Evolutionary conservation across 331 rosid genomes (phyloP), one percentile per base, ranked within the genome.

Genomic region (Malus hybrid): DNA sequence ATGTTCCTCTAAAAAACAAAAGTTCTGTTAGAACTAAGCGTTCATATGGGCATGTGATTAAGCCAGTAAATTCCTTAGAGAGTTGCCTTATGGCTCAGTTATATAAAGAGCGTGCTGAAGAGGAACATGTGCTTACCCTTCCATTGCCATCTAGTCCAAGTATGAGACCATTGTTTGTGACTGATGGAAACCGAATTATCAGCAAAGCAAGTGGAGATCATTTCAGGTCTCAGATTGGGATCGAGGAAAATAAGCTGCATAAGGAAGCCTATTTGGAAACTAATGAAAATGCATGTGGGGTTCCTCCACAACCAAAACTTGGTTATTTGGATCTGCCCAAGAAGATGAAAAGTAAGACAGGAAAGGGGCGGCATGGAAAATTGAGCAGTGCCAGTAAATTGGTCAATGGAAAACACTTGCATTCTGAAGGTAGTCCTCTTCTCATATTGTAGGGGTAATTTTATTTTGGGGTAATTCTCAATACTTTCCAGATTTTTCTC

Each of bases 1-100:
- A 28, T 82, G 65, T 76, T 71, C 66, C 78, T 62, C 54, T 59
- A 46, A 78, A 83, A 69, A 87, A 83, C 54, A 88, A 72, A 84
- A 87, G 87, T 74, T 79, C 85, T 73, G 67, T 88, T 50, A 74
- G 84, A 81, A 55, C 84, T 69, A 78, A 78, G 78, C 77, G 46
- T 52, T 76, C 76, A 55, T 31, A 48, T 70, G 68, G 82, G 16
- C 83, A 75, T 75, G 71, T 59, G 65, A 54, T 60, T 71, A 84
- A 71, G 69, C 92, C 95, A 2, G 50, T 75, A 56, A 89, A 71
- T 82, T 89, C 98, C 10, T 79, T 90, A 42, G 93, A 90, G 67
- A 85, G 97, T 85, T 90, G 97, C 80, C 85, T 89, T 13, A 55
- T 87, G 88, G 88, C 96, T 76, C 93, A 92, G 71, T 87, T 88